phyloP scores from a whole-genome alignment of 345 rosid species.

The Eucalyptus camaldulensis region DNA sequence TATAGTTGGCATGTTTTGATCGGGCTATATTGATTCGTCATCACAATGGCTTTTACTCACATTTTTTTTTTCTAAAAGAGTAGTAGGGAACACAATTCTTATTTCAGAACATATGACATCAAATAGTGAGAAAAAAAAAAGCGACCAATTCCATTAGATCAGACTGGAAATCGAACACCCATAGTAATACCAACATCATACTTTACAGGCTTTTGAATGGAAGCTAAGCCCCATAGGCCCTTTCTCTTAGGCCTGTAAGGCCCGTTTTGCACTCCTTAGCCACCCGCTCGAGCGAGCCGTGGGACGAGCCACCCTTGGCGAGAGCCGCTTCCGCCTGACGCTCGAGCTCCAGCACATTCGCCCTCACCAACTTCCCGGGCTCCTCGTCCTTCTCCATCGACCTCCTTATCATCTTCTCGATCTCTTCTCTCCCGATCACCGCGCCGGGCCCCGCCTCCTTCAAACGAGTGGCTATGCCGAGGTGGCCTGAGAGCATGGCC shows the following conservation, averaged over 20 bases:
- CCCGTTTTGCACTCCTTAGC: slow-evolving; percentile 2
- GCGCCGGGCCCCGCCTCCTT: background rate
- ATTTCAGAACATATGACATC: background rate
- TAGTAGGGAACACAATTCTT: background rate
- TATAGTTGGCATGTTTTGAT: background rate
- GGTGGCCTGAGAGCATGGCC: slow-evolving; percentile 21
- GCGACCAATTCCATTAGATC: background rate
- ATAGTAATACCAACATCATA: background rate
- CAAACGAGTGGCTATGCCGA: slow-evolving; percentile 28
- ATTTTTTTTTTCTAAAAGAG: background rate
- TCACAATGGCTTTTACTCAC: background rate
- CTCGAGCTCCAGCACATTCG: slow-evolving; percentile 9
- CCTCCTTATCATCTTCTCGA: slow-evolving; percentile 21
- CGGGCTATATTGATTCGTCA: background rate
- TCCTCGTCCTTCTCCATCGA: slow-evolving; percentile 5
- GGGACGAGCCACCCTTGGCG: slow-evolving; percentile 30
- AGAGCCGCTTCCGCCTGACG: slow-evolving; percentile 14
- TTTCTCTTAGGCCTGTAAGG: background rate
- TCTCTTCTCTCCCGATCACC: slow-evolving; percentile 26
- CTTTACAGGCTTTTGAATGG: background rate
- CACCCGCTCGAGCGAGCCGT: slow-evolving; percentile 3
- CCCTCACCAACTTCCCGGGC: slow-evolving; percentile 12
- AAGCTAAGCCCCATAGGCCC: background rate
- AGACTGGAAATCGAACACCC: background rate
- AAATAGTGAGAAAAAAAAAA: too few species aligned